Conservation (phyloP, 495 filamentous ascomycete genomes). For the Penicillium lividum region DNA sequence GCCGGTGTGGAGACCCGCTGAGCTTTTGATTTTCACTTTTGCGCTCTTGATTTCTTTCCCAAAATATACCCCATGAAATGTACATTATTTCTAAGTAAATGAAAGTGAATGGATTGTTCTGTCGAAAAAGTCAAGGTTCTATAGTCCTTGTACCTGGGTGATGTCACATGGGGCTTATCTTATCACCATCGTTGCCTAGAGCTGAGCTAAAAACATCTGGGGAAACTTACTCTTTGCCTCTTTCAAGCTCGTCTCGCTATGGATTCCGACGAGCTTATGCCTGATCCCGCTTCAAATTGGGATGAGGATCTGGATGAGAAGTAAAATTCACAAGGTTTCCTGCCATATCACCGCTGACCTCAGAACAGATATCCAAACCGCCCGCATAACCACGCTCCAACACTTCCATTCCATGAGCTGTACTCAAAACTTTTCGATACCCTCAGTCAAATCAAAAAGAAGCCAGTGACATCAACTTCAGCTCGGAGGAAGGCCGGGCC, state of each 20-base stretch:
- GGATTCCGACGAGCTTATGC: slow-evolving; percentile 50
- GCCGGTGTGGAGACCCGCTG: slow-evolving; percentile 7
- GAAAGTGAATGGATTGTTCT: not conserved
- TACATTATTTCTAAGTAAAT: not conserved
- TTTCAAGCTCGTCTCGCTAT: slow-evolving; percentile 28
- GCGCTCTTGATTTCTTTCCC: not conserved
- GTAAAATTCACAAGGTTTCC: slow-evolving; percentile 37
- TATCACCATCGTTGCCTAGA: slow-evolving; percentile 25
- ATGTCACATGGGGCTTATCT: slow-evolving; percentile 26
- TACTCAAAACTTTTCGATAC: slow-evolving; percentile 81
- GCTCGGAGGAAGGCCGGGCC: slow-evolving; percentile 43
- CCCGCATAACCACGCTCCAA: slow-evolving; percentile 75
- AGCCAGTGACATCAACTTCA: slow-evolving; percentile 53
- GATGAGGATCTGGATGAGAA: slow-evolving; percentile 64
- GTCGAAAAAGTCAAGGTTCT: not conserved
- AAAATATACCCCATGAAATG: not conserved
- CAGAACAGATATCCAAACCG: slow-evolving; percentile 73
- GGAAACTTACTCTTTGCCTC: slow-evolving; percentile 25
- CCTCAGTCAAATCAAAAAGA: slow-evolving; percentile 79
- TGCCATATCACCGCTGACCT: slow-evolving; percentile 27
- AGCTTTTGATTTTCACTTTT: slow-evolving; percentile 2
- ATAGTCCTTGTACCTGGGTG: not conserved
- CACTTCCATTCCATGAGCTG: slow-evolving; percentile 81
- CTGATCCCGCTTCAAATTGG: slow-evolving; percentile 20
- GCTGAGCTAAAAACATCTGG: slow-evolving; percentile 31